A percentile compares a stretch with the other conserved stretches of the same genome.
phyloP scores from a whole-genome alignment of 2,329 filamentous ascomycete species.

The Bretziella fagacearum region DNA sequence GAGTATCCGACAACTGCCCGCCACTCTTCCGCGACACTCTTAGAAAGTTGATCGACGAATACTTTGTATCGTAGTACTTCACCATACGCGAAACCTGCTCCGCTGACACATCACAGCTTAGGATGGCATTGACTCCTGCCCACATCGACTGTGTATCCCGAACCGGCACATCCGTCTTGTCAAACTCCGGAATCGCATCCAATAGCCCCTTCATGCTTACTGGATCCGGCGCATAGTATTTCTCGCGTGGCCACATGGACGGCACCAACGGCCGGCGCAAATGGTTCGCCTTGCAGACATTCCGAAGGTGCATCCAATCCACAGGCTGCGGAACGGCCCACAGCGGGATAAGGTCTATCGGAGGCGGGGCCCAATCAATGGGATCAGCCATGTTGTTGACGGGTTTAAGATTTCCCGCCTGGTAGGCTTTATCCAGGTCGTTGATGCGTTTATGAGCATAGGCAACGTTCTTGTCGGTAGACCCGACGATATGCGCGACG shows the following conservation, averaged over 20 bases:
- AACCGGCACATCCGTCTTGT: background rate
- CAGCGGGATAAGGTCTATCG: background rate
- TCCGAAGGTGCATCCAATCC: background rate
- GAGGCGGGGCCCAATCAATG: background rate
- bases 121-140: slow-evolving; percentile 17
- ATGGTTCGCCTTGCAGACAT: background rate
- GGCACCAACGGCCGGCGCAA: slow-evolving; percentile 6
- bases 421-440: background rate
- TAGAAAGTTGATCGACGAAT: slow-evolving; percentile 5
- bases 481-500: background rate
- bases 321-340: background rate
- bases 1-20: slow-evolving; percentile 14
- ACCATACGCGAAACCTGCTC: slow-evolving; percentile 15
- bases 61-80: slow-evolving; percentile 19
- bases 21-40: background rate
- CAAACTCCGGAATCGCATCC: background rate
- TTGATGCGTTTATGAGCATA: background rate
- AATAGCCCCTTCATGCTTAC: background rate
- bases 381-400: background rate
- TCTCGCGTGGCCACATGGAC: slow-evolving; percentile 1
- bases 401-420: background rate
- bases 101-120: slow-evolving; percentile 18
- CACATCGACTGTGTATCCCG: slow-evolving; percentile 12
- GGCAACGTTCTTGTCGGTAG: background rate
- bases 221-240: slow-evolving; percentile 4